These are phyloP conservation scores for Psophocarpus tetragonolobus DNA, from an alignment of 306 rosid species.

Conservation along the genomic window DNA sequence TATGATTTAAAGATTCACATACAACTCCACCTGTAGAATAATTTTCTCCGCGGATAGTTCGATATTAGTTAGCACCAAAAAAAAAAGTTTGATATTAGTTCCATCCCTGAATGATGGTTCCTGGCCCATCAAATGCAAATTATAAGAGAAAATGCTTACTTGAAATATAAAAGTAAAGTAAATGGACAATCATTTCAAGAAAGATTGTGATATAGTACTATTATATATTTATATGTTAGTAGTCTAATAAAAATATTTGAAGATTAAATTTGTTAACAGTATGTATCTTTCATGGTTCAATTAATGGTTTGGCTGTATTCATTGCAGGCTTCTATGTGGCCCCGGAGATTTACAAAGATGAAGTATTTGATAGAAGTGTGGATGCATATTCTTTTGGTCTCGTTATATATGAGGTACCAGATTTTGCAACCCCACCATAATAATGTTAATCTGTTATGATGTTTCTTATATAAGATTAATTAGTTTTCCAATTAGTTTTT, in stretches of 20 bases:
- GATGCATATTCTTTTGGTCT: constrained; percentile 94
- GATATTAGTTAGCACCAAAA: background rate
- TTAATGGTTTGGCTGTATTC: constrained; percentile 35
- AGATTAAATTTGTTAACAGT: constrained; percentile 17
- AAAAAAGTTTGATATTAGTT: background rate
- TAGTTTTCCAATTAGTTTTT: constrained; percentile 14
- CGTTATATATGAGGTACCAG: constrained; percentile 78
- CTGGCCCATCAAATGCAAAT: constrained; percentile 15
- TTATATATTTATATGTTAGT: no score
- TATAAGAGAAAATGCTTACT: constrained; percentile 2
- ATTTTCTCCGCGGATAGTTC: constrained; percentile 5
- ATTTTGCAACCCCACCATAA: background rate
- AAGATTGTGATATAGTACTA: constrained; percentile 12
- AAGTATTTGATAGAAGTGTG: constrained; percentile 77
- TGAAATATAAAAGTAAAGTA: background rate
- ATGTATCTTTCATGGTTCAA: constrained; percentile 12
- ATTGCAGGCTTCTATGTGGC: constrained; percentile 79
- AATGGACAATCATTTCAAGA: constrained; percentile 11
- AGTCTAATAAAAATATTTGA: background rate
- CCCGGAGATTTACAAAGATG: constrained; percentile 84
- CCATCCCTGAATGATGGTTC: background rate
- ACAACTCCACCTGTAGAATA: background rate
- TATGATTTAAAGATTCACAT: background rate
- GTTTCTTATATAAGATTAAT: constrained; percentile 7
- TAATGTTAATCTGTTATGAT: constrained; percentile 28